Evolutionary conservation across 2,329 filamentous ascomycete species (phyloP).

Genomic region (Sporothrix inflata): DNA sequence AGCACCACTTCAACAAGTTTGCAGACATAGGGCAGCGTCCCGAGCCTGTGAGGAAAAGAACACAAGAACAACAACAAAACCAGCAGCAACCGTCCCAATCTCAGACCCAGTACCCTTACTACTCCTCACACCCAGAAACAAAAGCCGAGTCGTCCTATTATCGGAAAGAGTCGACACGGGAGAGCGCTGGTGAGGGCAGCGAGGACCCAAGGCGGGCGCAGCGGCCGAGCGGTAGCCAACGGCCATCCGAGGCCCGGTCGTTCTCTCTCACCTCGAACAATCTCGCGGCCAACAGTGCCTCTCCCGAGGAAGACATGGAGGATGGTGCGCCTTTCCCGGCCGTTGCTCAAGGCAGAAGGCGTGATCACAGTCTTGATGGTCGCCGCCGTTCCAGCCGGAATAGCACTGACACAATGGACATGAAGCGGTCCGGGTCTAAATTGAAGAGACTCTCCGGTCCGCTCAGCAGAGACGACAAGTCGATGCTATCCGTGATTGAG

Average conservation of each 20-base stretch:
- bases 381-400: slow-evolving; percentile 53
- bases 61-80: slow-evolving; percentile 17
- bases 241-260: slow-evolving; percentile 5
- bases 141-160: not conserved
- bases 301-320: slow-evolving; percentile 49
- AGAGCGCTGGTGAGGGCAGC: not conserved
- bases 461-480: slow-evolving; percentile 46
- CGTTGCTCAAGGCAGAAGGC: slow-evolving; percentile 62
- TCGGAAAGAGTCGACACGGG: not conserved
- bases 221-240: not conserved
- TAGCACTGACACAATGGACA: slow-evolving; percentile 50
- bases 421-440: slow-evolving; percentile 61
- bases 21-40: not conserved
- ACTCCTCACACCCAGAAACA: not conserved
- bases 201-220: slow-evolving; percentile 1
- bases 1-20: slow-evolving; percentile 25
- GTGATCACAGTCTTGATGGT: slow-evolving; percentile 53
- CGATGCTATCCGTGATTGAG: slow-evolving; percentile 37
- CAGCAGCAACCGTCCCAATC: not conserved
- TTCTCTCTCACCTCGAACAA: slow-evolving; percentile 21
- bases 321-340: slow-evolving; percentile 73
- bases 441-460: slow-evolving; percentile 62
- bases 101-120: slow-evolving; percentile 2
- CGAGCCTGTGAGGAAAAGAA: not conserved
- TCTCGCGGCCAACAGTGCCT: slow-evolving; percentile 3